A percentile compares a stretch with the other conserved stretches of the same genome.
These are phyloP conservation scores for Neonothopanus nambi DNA, from an alignment of 1,284 basidiomycete species.

Conservation along the genomic window DNA sequence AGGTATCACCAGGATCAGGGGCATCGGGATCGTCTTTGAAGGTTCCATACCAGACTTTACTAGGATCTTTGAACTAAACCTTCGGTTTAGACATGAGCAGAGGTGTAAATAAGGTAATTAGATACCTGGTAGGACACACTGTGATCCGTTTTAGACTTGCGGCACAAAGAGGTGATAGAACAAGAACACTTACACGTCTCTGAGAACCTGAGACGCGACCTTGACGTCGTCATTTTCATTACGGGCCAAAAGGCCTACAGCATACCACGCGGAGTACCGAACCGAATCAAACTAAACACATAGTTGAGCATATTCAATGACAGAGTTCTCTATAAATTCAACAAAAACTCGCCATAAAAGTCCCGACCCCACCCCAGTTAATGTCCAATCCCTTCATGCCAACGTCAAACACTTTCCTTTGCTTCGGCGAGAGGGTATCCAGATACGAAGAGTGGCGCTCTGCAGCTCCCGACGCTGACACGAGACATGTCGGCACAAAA, in stretches of 20 bases:
- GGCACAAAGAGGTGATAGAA: not conserved
- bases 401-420: conserved; percentile 26
- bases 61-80: conserved; percentile 25
- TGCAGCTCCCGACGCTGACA: not conserved
- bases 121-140: conserved; percentile 13
- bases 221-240: conserved; percentile 25
- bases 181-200: conserved; percentile 23
- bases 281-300: conserved; percentile 25
- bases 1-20: conserved; percentile 26
- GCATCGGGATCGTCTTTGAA: conserved; percentile 21
- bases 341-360: conserved; percentile 21
- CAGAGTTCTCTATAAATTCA: not conserved
- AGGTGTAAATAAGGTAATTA: not conserved
- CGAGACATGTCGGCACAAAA: too few species aligned
- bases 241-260: conserved; percentile 30
- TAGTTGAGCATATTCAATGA: not conserved
- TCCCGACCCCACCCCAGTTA: conserved; percentile 23
- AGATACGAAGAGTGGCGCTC: conserved; percentile 18
- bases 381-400: conserved; percentile 25
- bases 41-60: conserved; percentile 30
- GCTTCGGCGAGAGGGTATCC: conserved; percentile 21
- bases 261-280: conserved; percentile 32
- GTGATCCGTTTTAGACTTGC: not conserved
- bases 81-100: not conserved
- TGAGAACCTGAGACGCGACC: conserved; percentile 23